Percentiles rank a stretch among this genome's conserved stretches.
Evolutionary conservation across 2,329 filamentous ascomycete species (phyloP).

Genomic region (Lachnellula occidentalis): DNA sequence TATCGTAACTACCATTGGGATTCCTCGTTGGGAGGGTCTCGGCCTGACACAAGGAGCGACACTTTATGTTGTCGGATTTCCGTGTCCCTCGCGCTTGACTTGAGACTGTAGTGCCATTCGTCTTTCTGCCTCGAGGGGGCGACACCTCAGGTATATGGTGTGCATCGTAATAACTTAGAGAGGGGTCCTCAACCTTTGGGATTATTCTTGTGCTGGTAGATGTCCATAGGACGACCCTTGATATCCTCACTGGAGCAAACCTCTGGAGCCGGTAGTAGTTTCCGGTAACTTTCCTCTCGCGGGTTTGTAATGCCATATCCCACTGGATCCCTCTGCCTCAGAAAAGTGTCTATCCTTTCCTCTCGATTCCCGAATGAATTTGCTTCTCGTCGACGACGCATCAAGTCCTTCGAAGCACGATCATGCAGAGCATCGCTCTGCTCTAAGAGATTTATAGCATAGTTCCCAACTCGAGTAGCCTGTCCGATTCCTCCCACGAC

Average conservation of each 20-base stretch:
- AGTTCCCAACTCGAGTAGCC: conserved; percentile 60
- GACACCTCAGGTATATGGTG: too few species aligned
- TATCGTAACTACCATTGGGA: too few species aligned
- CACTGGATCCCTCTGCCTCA: conserved; percentile 61
- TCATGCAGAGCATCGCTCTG: conserved; percentile 62
- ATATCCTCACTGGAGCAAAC: conserved; percentile 40
- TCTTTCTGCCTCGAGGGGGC: too few species aligned
- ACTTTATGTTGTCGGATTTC: too few species aligned
- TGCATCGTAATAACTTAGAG: too few species aligned
- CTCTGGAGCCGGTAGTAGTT: conserved; percentile 40
- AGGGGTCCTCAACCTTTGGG: neutral
- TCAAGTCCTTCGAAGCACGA: conserved; percentile 57
- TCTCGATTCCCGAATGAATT: conserved; percentile 49
- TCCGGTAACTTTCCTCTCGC: conserved; percentile 40
- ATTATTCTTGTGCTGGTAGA: conserved; percentile 13
- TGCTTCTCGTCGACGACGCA: conserved; percentile 48
- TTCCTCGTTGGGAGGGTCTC: too few species aligned
- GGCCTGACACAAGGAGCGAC: too few species aligned
- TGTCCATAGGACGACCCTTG: conserved; percentile 15
- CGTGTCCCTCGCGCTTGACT: too few species aligned
- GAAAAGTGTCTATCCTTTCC: conserved; percentile 69
- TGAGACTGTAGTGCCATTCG: too few species aligned
- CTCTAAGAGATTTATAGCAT: conserved; percentile 58
- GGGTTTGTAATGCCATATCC: conserved; percentile 18
- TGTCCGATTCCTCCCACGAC: conserved; percentile 68